Evolutionary conservation across 2,329 filamentous ascomycete genomes (phyloP).

Genomic region (Sporothrix curviconia): DNA sequence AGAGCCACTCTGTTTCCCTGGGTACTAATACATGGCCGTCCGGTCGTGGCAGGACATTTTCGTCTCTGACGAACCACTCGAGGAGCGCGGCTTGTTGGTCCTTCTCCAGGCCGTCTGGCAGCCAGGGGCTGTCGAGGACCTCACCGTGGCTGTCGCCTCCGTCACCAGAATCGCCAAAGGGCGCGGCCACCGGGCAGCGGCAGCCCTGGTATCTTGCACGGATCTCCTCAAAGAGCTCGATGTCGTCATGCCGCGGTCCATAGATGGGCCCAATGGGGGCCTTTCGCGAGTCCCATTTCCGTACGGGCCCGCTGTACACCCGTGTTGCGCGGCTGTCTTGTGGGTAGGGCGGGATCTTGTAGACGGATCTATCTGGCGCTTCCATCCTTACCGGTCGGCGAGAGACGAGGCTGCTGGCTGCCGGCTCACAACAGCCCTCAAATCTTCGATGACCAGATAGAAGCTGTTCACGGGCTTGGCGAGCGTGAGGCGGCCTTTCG

Average conservation of each 20-base stretch:
- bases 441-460: too few species aligned
- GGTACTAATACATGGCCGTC: background rate
- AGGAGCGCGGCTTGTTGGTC: too few species aligned
- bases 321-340: conserved; percentile 20
- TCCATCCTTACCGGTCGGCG: too few species aligned
- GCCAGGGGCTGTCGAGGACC: conserved; percentile 9
- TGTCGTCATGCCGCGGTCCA: conserved; percentile 31
- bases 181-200: background rate
- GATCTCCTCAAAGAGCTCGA: conserved; percentile 23
- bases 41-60: too few species aligned
- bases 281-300: conserved; percentile 29
- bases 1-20: background rate
- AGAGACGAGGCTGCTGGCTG: too few species aligned
- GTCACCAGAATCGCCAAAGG: too few species aligned
- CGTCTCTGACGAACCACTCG: too few species aligned
- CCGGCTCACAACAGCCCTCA: too few species aligned
- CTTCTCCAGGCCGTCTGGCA: background rate
- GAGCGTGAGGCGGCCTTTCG: too few species aligned
- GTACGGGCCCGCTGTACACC: conserved; percentile 33
- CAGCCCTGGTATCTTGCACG: background rate
- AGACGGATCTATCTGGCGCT: background rate
- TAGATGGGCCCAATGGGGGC: conserved; percentile 37
- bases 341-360: conserved; percentile 16
- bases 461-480: too few species aligned
- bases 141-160: background rate